Percentiles rank a stretch among this genome's conserved stretches.
Evolutionary conservation across 1,139 yeast species (phyloP).

Genomic region (Yamadazyma buinensis): DNA sequence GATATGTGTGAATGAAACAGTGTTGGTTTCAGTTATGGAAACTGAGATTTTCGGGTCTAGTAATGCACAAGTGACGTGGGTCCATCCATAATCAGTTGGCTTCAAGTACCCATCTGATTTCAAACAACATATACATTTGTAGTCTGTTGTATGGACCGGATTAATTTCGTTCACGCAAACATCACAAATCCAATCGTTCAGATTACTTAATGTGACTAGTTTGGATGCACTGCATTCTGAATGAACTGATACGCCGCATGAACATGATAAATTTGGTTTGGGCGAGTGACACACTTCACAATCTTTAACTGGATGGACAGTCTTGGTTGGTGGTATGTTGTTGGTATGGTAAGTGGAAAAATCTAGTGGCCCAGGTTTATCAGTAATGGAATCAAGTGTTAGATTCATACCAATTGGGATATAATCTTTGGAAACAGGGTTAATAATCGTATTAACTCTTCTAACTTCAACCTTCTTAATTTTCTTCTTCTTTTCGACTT

Average conservation of each 20-base stretch:
- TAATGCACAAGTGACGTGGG: slow-evolving; percentile 73
- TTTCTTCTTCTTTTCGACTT: slow-evolving; percentile 3
- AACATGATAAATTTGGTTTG: slow-evolving; percentile 15
- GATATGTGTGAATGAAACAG: too few species aligned
- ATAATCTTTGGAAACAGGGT: slow-evolving; percentile 19
- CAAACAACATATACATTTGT: slow-evolving; percentile 70
- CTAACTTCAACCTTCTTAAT: slow-evolving; percentile 4
- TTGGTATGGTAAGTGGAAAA: slow-evolving; percentile 9
- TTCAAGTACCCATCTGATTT: too few species aligned
- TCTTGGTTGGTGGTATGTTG: background rate
- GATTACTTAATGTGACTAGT: too few species aligned
- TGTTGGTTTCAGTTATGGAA: too few species aligned
- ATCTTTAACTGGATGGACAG: background rate
- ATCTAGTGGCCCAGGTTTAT: slow-evolving; percentile 12
- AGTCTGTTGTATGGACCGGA: slow-evolving; percentile 55
- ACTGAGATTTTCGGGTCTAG: background rate
- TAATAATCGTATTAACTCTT: slow-evolving; percentile 10
- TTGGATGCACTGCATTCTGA: slow-evolving; percentile 63
- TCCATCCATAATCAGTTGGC: too few species aligned
- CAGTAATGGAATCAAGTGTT: slow-evolving; percentile 1
- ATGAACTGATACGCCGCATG: slow-evolving; percentile 75
- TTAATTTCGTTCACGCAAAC: slow-evolving; percentile 69
- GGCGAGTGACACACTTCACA: slow-evolving; percentile 4
- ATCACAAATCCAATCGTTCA: slow-evolving; percentile 74
- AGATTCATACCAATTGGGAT: slow-evolving; percentile 10